Percentiles rank a stretch among this genome's conserved stretches.
phyloP scores from a whole-genome alignment of 495 filamentous ascomycete species.

The Terfezia boudieri region DNA sequence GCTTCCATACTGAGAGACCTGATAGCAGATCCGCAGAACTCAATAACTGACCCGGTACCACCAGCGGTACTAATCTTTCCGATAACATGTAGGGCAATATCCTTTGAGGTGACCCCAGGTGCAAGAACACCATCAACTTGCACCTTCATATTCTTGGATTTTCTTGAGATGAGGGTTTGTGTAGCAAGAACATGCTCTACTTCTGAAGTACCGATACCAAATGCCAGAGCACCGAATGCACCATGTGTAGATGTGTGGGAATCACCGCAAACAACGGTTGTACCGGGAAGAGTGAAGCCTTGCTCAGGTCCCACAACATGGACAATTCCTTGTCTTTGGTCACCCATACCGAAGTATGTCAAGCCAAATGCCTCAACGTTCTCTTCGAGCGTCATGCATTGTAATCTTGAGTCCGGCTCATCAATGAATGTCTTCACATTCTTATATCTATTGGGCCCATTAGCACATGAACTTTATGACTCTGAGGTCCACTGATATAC shows the following conservation, averaged over 20 bases:
- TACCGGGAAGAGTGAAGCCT: slow-evolving; percentile 92
- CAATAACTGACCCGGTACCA: slow-evolving; percentile 83
- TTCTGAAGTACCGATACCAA: slow-evolving; percentile 94
- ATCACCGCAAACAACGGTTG: slow-evolving; percentile 93
- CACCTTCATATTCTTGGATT: slow-evolving; percentile 96
- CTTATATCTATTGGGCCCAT: slow-evolving; percentile 4
- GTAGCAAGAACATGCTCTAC: slow-evolving; percentile 97
- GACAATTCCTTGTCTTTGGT: slow-evolving; percentile 94
- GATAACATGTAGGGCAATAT: slow-evolving; percentile 85
- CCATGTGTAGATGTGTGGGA: slow-evolving; percentile 95
- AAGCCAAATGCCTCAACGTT: slow-evolving; percentile 93
- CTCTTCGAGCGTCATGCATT: slow-evolving; percentile 87
- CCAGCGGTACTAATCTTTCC: slow-evolving; percentile 89
- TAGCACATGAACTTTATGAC: background rate
- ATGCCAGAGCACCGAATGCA: slow-evolving; percentile 84
- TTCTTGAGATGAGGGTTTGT: slow-evolving; percentile 78
- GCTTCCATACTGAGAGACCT: slow-evolving; percentile 82
- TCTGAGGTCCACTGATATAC: background rate
- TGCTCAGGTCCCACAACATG: slow-evolving; percentile 99
- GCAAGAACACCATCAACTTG: slow-evolving; percentile 78
- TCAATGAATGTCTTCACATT: slow-evolving; percentile 49
- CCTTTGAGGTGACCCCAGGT: slow-evolving; percentile 89
- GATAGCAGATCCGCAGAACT: slow-evolving; percentile 90
- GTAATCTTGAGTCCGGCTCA: slow-evolving; percentile 75
- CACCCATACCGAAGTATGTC: slow-evolving; percentile 90